Conservation (phyloP, 108 stramenopile genomes). For the Cyclotella atomus region DNA sequence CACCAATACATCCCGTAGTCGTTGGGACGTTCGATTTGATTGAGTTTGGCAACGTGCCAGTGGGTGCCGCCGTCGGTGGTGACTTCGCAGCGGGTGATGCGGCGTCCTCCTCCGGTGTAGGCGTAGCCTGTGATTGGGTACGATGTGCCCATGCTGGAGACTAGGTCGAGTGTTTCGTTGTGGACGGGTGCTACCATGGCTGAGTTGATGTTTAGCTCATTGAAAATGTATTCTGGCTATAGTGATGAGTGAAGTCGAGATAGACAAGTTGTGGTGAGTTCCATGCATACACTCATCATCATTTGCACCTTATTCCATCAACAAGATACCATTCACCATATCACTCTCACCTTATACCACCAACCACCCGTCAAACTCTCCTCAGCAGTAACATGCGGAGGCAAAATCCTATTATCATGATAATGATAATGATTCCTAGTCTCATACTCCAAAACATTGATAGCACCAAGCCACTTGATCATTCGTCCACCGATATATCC, state of each 20-base stretch:
- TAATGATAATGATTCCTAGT: constrained; percentile 98
- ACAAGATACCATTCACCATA: background rate
- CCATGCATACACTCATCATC: no score
- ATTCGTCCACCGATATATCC: constrained; percentile 98
- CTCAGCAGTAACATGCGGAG: constrained; percentile 94
- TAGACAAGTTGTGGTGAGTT: no score
- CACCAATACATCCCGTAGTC: constrained; percentile 94
- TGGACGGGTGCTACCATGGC: constrained; percentile 92
- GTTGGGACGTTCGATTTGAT: constrained; percentile 82
- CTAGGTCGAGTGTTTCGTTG: constrained; percentile 86
- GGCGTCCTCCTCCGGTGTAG: constrained; percentile 95
- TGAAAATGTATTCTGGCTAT: constrained; percentile 94
- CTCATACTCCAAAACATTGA: constrained; percentile 91
- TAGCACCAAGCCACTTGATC: constrained; percentile 96
- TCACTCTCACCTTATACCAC: constrained; percentile 89
- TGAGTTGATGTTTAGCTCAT: constrained; percentile 98
- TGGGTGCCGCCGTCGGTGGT: constrained; percentile 86
- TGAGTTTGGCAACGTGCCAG: constrained; percentile 80
- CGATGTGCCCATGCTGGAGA: constrained; percentile 59
- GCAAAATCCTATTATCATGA: constrained; percentile 97
- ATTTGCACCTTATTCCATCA: background rate
- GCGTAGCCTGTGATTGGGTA: constrained; percentile 95
- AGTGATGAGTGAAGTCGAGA: background rate
- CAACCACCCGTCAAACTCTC: constrained; percentile 89
- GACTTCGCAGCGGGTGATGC: constrained; percentile 92